These are phyloP conservation scores for Camillea tinctor DNA, from an alignment of 2,329 filamentous ascomycete genomes.

Conservation along the genomic window DNA sequence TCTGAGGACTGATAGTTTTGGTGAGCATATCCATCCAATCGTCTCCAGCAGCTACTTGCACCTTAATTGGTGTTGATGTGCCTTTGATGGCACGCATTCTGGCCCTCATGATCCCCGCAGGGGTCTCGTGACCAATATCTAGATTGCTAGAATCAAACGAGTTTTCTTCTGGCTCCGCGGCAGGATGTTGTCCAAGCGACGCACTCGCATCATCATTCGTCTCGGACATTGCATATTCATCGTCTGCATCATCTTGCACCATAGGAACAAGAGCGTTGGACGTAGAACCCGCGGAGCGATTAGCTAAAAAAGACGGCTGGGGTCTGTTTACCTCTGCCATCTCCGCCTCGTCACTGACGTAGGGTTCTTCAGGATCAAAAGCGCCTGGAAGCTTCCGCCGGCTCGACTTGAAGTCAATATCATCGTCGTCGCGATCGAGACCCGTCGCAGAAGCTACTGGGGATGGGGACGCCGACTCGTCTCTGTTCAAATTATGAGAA, in stretches of 20 bases:
- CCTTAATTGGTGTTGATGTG: conserved; percentile 55
- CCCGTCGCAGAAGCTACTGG: conserved; percentile 36
- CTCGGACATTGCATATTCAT: conserved; percentile 74
- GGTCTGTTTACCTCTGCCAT: conserved; percentile 43
- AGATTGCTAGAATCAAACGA: conserved; percentile 52
- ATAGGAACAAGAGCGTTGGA: conserved; percentile 59
- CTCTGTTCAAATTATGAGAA: conserved; percentile 15
- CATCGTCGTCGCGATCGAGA: conserved; percentile 54
- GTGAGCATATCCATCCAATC: conserved; percentile 94
- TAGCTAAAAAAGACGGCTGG: conserved; percentile 84
- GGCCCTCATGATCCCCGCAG: conserved; percentile 62
- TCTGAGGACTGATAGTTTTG: conserved; percentile 90
- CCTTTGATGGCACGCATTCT: conserved; percentile 63
- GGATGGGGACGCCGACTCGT: conserved; percentile 25
- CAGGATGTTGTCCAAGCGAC: conserved; percentile 69
- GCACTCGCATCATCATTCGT: conserved; percentile 76
- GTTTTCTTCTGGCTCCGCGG: conserved; percentile 69
- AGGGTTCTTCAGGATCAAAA: conserved; percentile 63
- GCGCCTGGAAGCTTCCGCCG: conserved; percentile 68
- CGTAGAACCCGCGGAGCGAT: conserved; percentile 81
- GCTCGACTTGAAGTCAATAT: conserved; percentile 54
- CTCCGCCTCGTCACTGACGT: conserved; percentile 52
- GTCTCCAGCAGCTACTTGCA: conserved; percentile 66
- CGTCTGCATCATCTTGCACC: conserved; percentile 67
- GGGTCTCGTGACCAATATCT: conserved; percentile 49